Evolutionary conservation across 495 filamentous ascomycete genomes (phyloP), one percentile per base, ranked within the genome.

Genomic region (Chaetomium tenue): DNA sequence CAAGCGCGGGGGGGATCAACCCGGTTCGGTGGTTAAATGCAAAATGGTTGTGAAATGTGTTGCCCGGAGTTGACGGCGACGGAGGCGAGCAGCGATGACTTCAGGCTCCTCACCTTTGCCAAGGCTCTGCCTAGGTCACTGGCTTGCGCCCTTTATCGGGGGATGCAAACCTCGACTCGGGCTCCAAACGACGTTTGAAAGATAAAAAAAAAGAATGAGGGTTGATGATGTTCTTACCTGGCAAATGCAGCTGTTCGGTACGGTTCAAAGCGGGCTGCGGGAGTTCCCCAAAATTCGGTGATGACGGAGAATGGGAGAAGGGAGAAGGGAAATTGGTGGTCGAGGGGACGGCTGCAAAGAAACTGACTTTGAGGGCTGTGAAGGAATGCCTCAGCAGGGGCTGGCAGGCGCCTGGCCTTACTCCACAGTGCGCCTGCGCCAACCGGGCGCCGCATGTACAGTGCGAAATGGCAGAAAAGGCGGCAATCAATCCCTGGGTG

Each of bases 401-500:
- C 22, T n/a, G 33, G 37, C 12, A 48, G 50, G 28, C 63, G n/a
- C 16, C 57, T 39, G 55, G 39, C 61, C 51, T 39, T 15, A 33
- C 48, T 64, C 58, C 68, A 68, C 65, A 56, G 66, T 53, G 65
- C 57, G 40, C 12, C 33, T 40, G 61, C 22, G 25, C 39, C 22
- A 51, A 46, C 50, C 39, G 28, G 25, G 50, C 63, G 53, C 39
- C 60, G 46, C 28, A 23, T 37, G 33, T 59, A 70, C 68, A 67
- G 68, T 70, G 68, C 63, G 64, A 63, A 40, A 26, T 5, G 20
- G 33, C 25, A 58, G 23, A 12, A 55, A 46, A 46, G 51, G 55
- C 42, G 28, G 20, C 57, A 37, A 40, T 39, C 23, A 28, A 61
- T 40, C 60, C 50, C 22, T 46, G 23, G 16, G 23, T 59, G 58